Conservation (phyloP, 2,329 filamentous ascomycete species). For the Talaromyces funiculosus region DNA sequence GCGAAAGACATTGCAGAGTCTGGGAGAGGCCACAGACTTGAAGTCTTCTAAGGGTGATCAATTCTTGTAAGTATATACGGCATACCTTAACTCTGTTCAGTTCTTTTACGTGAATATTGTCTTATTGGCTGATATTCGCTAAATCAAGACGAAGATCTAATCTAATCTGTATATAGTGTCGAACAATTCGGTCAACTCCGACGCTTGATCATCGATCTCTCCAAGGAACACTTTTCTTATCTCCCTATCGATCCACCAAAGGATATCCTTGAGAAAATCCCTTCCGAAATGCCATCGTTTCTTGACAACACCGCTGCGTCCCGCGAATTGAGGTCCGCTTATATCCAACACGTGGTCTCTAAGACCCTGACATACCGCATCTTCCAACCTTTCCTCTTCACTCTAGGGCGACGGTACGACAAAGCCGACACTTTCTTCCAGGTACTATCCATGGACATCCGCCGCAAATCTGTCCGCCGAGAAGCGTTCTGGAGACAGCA, state of each 20-base stretch:
- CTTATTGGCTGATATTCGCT: background rate
- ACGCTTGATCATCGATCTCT: slow-evolving; percentile 48
- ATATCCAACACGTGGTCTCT: slow-evolving; percentile 52
- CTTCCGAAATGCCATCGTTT: slow-evolving; percentile 50
- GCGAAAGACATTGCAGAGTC: slow-evolving; percentile 46
- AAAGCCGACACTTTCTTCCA: slow-evolving; percentile 53
- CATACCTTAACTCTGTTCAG: background rate
- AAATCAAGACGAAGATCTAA: background rate
- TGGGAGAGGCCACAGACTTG: slow-evolving; percentile 48
- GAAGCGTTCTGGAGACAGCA: slow-evolving; percentile 56
- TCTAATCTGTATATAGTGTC: slow-evolving; percentile 34
- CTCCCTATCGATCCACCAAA: slow-evolving; percentile 47
- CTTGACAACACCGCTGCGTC: slow-evolving; percentile 49
- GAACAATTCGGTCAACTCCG: slow-evolving; percentile 49
- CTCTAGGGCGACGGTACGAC: slow-evolving; percentile 49
- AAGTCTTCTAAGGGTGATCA: slow-evolving; percentile 45
- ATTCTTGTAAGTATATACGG: slow-evolving; percentile 43
- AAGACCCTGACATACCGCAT: slow-evolving; percentile 52
- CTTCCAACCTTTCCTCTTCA: slow-evolving; percentile 55
- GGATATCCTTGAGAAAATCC: slow-evolving; percentile 48
- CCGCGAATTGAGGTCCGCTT: slow-evolving; percentile 49
- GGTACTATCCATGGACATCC: slow-evolving; percentile 51
- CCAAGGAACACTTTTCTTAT: slow-evolving; percentile 48
- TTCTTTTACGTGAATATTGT: background rate
- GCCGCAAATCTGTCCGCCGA: slow-evolving; percentile 51